Percentiles rank a stretch among this genome's conserved stretches.
Conservation (phyloP, 352 stramenopile species). For the Blastocystis sp. region DNA sequence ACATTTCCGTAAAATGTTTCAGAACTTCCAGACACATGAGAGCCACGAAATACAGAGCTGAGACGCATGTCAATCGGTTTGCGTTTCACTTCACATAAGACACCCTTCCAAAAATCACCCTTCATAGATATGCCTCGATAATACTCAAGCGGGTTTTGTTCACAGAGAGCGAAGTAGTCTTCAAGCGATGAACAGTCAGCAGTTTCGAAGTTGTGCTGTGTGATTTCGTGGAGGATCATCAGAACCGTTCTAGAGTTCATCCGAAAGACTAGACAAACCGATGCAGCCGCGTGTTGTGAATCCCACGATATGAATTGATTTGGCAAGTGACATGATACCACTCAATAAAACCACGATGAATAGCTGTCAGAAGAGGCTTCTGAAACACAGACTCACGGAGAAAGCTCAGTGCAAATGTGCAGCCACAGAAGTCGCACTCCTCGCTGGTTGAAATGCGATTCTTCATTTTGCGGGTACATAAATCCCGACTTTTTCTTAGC, state of each 20-base stretch:
- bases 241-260: not conserved
- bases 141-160: not conserved
- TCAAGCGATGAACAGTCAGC: not conserved
- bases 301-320: slow-evolving; percentile 36
- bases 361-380: not conserved
- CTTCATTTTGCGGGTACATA: slow-evolving; percentile 19
- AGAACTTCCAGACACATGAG: not conserved
- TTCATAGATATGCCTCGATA: not conserved
- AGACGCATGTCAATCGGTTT: not conserved
- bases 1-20: not conserved
- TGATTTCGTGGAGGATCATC: slow-evolving; percentile 30
- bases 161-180: not conserved
- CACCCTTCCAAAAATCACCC: not conserved
- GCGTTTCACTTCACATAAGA: not conserved
- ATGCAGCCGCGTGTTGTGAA: not conserved
- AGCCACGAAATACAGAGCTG: not conserved
- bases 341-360: not conserved
- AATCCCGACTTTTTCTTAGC: not conserved
- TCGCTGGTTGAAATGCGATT: slow-evolving; percentile 7
- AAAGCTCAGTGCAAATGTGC: slow-evolving; percentile 33
- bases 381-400: slow-evolving; percentile 9
- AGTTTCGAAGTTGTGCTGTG: not conserved
- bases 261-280: not conserved
- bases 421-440: slow-evolving; percentile 27
- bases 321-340: slow-evolving; percentile 19